These are phyloP conservation scores for Hyphopichia homilentoma DNA, from an alignment of 805 yeast genomes.

Conservation along the genomic window DNA sequence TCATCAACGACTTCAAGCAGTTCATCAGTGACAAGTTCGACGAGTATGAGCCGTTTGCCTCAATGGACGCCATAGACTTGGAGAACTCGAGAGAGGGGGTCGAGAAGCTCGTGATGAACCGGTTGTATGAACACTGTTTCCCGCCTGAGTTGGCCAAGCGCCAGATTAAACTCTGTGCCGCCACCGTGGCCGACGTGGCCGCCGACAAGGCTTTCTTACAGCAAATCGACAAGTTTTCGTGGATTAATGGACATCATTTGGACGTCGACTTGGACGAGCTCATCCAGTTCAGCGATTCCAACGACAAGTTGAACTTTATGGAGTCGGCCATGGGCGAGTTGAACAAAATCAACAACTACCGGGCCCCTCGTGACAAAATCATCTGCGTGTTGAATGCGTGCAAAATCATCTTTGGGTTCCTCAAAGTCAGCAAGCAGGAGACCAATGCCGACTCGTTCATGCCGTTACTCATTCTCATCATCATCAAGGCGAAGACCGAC, in stretches of 20 bases:
- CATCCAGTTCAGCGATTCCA: constrained; percentile 23
- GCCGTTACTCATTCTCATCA: constrained; percentile 81
- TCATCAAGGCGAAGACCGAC: constrained; percentile 63
- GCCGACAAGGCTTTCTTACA: constrained; percentile 51
- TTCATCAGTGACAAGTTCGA: constrained; percentile 66
- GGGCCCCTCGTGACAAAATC: constrained; percentile 93
- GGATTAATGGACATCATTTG: constrained; percentile 72
- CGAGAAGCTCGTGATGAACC: constrained; percentile 88
- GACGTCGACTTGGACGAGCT: constrained; percentile 57
- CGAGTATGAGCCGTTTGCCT: constrained; percentile 68
- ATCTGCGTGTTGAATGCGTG: constrained; percentile 90
- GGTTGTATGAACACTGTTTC: constrained; percentile 72
- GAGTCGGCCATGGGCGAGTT: constrained; percentile 68
- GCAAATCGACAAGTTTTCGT: constrained; percentile 60
- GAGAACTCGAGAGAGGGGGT: constrained; percentile 84
- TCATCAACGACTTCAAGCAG: constrained; percentile 69
- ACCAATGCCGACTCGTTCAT: constrained; percentile 89
- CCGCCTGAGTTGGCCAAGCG: constrained; percentile 62
- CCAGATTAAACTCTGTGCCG: constrained; percentile 31
- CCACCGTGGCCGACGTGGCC: constrained; percentile 54
- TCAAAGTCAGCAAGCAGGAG: constrained; percentile 68
- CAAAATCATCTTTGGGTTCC: constrained; percentile 84
- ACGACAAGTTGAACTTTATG: constrained; percentile 42
- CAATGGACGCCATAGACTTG: constrained; percentile 52
- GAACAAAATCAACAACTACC: constrained; percentile 70